phyloP scores from a whole-genome alignment of 768 basidiomycete genomes.

The Kwoniella heveanensis region DNA sequence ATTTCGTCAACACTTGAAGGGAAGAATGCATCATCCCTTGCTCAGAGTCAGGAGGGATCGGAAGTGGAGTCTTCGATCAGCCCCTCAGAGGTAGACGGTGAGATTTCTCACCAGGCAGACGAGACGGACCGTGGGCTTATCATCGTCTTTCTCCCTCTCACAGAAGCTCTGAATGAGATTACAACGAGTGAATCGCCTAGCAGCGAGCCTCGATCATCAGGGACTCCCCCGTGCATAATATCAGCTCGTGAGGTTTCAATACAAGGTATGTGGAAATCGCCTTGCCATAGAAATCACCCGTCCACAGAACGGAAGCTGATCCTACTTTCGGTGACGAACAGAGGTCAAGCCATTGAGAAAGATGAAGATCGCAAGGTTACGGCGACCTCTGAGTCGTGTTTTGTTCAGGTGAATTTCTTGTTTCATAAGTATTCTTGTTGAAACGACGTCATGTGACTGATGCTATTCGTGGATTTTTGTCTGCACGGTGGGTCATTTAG shows the following conservation, averaged over 20 bases:
- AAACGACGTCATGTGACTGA: too few relatives aligned
- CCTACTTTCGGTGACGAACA: conserved; percentile 1
- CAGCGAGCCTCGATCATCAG: not conserved
- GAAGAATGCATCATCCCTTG: not conserved
- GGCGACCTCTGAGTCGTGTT: conserved; percentile 69
- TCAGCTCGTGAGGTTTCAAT: conserved; percentile 13
- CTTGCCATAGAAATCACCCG: too few relatives aligned
- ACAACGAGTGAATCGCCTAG: not conserved
- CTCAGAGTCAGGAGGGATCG: not conserved
- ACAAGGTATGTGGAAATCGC: conserved; percentile 13
- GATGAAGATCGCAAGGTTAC: conserved; percentile 65
- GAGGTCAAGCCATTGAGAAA: conserved; percentile 47
- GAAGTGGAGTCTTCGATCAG: not conserved
- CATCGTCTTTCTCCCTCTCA: too few relatives aligned
- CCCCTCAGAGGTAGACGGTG: conserved; percentile 1
- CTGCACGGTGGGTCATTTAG: too few relatives aligned
- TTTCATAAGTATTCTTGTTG: too few relatives aligned
- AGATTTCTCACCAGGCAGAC: too few relatives aligned
- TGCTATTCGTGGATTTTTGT: too few relatives aligned
- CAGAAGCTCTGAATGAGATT: not conserved
- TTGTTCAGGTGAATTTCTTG: conserved; percentile 68
- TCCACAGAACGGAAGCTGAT: conserved; percentile 4
- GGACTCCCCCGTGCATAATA: not conserved
- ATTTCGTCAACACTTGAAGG: not conserved
- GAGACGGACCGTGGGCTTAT: too few relatives aligned